Base-by-base conservation (phyloP, 2,329 filamentous ascomycete genomes). In the Pseudohalonectria lignicola region DNA sequence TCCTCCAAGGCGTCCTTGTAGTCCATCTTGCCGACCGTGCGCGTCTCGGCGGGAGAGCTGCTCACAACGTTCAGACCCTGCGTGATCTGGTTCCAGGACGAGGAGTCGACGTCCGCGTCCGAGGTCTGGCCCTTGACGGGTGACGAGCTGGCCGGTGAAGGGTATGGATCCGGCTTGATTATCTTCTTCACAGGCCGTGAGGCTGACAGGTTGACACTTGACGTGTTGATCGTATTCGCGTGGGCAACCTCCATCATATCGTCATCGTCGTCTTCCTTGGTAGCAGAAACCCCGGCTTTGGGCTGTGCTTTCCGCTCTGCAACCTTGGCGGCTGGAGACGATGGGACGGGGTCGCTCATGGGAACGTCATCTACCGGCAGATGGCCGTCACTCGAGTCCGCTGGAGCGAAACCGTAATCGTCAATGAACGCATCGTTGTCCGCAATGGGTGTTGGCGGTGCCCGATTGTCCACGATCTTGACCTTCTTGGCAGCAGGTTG, bases 231-330 rank as follows among this genome's bases (percentile, higher is more conserved):
- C 18, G 79, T 69, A 13, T 80, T 83, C 28, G 82, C 75, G 40
- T 93, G 82, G 17, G 84, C 79, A 38, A 95, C 76, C 53, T 94
- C 88, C 78, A 95, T 85, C 64, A 88, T 70, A 44, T 86, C 82
- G 25, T 94, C 86, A 17, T 84, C 78, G 3, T 85, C 81, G 11
- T 86, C 83, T 1, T 79, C 72, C 39, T 71, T 28, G 12, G 42
- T 43, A 39, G 36, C 16, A 5, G 16, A 17, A 25, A 17, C 26
- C 20, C 29, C 67, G 28, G 60, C 52, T 47, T 69, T 71, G 21
- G 61, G 61, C 52, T 62, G 73, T 47, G 54, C 63, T 59, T 82
- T 92, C 43, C 87, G 76, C 52, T 84, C 76, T 7, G 84, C 76
- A 28, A 79, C 84, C 50, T 87, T 88, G 31, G 76, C 75, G 6